These are phyloP conservation scores for Amanita inopinata DNA, from an alignment of 768 basidiomycete genomes.

Conservation along the genomic window DNA sequence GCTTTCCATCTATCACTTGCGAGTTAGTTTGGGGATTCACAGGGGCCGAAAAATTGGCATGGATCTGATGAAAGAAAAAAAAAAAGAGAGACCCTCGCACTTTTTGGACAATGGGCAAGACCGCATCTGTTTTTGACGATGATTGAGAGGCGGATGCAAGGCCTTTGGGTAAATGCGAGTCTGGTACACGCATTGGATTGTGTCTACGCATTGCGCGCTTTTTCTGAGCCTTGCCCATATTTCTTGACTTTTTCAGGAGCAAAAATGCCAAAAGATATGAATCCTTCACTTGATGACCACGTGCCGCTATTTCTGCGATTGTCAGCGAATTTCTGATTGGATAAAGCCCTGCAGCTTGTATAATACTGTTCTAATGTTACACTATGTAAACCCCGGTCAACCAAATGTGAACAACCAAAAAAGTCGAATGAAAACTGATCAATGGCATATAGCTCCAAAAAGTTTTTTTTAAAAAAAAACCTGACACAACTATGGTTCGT, in stretches of 20 bases:
- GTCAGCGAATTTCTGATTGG: conserved; percentile 4
- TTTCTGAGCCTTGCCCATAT: conserved; percentile 93
- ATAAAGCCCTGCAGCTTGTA: too few species aligned
- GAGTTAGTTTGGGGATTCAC: too few species aligned
- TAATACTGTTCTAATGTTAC: conserved; percentile 5
- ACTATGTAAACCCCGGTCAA: not conserved
- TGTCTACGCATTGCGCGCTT: conserved; percentile 77
- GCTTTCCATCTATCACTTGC: conserved; percentile 53
- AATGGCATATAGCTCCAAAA: too few species aligned
- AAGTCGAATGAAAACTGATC: too few species aligned
- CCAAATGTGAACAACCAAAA: not conserved
- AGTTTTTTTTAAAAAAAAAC: not conserved
- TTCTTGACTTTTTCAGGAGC: not conserved
- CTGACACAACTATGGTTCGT: conserved; percentile 1
- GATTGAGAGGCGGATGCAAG: conserved; percentile 63
- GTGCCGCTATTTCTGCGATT: conserved; percentile 1
- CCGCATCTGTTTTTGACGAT: conserved; percentile 67
- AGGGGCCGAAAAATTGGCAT: conserved; percentile 8
- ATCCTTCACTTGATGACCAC: not conserved
- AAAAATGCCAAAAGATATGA: not conserved
- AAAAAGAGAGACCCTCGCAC: conserved; percentile 27
- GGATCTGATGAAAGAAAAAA: conserved; percentile 5
- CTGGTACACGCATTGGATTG: conserved; percentile 90
- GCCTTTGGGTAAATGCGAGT: conserved; percentile 82
- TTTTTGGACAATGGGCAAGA: conserved; percentile 87